Percentiles rank a stretch among this genome's conserved stretches.
phyloP scores from a whole-genome alignment of 192 early-diverging fungal genomes.

The Linnemannia exigua region DNA sequence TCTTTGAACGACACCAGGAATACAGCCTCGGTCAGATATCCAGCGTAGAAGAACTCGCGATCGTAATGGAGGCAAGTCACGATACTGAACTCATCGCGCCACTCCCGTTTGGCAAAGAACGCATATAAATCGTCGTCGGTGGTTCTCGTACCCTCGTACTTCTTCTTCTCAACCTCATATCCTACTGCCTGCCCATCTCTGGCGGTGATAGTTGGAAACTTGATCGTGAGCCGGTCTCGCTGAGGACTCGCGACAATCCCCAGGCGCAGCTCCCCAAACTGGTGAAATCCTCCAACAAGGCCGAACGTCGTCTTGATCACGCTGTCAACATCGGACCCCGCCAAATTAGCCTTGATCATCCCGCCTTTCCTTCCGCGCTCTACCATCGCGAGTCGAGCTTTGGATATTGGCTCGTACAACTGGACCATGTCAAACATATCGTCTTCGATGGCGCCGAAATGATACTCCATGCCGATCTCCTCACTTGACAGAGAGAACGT shows the following conservation, averaged over 20 bases:
- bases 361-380: neutral
- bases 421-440: neutral
- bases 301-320: neutral
- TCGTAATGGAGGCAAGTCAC: neutral
- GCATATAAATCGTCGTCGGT: neutral
- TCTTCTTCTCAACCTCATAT: too few relatives aligned
- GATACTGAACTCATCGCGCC: neutral
- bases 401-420: neutral
- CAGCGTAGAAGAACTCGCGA: neutral
- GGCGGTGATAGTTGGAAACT: neutral
- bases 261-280: neutral
- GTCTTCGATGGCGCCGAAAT: neutral
- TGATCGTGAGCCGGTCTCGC: neutral
- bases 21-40: neutral
- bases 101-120: neutral
- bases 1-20: neutral
- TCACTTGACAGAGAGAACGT: neutral
- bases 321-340: neutral
- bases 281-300: neutral
- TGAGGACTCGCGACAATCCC: neutral
- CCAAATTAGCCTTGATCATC: neutral
- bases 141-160: neutral
- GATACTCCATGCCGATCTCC: neutral
- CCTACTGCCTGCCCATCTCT: too few relatives aligned
- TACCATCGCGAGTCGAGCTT: neutral